Conservation (phyloP, 177 flowering plant genomes). For the Vitis hybrid region DNA sequence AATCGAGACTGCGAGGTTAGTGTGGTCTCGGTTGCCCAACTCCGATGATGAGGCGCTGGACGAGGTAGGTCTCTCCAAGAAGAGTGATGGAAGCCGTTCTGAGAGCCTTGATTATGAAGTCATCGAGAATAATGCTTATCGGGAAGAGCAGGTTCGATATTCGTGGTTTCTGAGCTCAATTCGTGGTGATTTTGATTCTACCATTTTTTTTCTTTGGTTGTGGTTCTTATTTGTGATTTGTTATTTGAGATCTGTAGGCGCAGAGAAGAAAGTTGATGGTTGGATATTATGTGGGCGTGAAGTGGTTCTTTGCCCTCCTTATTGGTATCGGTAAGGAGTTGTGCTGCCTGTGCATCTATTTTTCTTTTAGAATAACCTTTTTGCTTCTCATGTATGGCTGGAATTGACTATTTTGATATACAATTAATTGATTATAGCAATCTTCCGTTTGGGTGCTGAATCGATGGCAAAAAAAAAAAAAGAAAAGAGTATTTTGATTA, state of each 20-base stretch:
- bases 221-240: constrained; percentile 6
- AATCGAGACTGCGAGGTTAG: constrained; percentile 71
- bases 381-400: background rate
- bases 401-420: too few species aligned
- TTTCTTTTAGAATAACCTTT: background rate
- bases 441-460: too few species aligned
- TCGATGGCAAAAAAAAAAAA: too few species aligned
- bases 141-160: constrained; percentile 79
- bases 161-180: background rate
- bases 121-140: constrained; percentile 81
- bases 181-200: background rate
- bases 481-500: too few species aligned
- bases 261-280: constrained; percentile 71
- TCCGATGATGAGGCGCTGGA: constrained; percentile 56
- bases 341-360: too few species aligned
- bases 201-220: background rate
- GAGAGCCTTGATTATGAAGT: constrained; percentile 98
- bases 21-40: constrained; percentile 82
- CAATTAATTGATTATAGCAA: too few species aligned
- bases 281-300: constrained; percentile 68
- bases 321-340: constrained; percentile 76
- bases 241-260: constrained; percentile 46
- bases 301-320: constrained; percentile 89
- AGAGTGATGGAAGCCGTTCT: constrained; percentile 33
- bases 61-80: constrained; percentile 30